Evolutionary conservation across 1,284 basidiomycete species (phyloP).

Genomic region (Trichosporon sp.): DNA sequence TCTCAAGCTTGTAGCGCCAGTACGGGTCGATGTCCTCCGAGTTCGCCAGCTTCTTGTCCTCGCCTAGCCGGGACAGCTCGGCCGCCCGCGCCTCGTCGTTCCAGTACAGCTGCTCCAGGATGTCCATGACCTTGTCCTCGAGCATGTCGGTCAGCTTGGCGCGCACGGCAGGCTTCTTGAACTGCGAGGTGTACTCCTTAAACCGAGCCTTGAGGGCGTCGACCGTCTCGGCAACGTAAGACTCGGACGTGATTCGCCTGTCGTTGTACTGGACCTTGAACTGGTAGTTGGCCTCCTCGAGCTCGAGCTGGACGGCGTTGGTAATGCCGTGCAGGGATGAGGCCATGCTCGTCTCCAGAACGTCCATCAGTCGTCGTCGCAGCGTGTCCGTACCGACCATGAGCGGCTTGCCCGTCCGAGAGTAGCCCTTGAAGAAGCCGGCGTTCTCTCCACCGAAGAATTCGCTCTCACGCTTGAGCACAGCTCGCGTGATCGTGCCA

Average conservation of each 20-base stretch:
- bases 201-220: slow-evolving; percentile 87
- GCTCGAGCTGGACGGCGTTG: slow-evolving; percentile 91
- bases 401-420: slow-evolving; percentile 37
- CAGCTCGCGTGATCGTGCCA: slow-evolving; percentile 52
- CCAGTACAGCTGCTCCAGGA: slow-evolving; percentile 97
- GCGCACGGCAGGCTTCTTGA: slow-evolving; percentile 84
- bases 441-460: slow-evolving; percentile 67
- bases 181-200: slow-evolving; percentile 75
- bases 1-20: slow-evolving; percentile 94
- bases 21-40: slow-evolving; percentile 75
- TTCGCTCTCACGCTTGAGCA: slow-evolving; percentile 66
- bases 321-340: slow-evolving; percentile 90
- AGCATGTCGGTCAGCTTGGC: slow-evolving; percentile 83
- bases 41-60: slow-evolving; percentile 58
- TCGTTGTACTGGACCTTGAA: slow-evolving; percentile 99
- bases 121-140: slow-evolving; percentile 94
- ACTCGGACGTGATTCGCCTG: slow-evolving; percentile 85
- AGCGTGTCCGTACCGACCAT: slow-evolving; percentile 89
- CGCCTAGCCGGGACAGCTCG: slow-evolving; percentile 68
- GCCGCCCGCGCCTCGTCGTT: slow-evolving; percentile 67
- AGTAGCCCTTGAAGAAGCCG: slow-evolving; percentile 30
- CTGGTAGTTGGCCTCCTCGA: slow-evolving; percentile 94
- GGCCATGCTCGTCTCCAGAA: slow-evolving; percentile 95
- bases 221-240: slow-evolving; percentile 95
- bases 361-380: slow-evolving; percentile 84